Percentiles rank a stretch among this genome's conserved stretches.
Conservation (phyloP, 2,329 filamentous ascomycete genomes). For the Claviceps pazoutovae region DNA sequence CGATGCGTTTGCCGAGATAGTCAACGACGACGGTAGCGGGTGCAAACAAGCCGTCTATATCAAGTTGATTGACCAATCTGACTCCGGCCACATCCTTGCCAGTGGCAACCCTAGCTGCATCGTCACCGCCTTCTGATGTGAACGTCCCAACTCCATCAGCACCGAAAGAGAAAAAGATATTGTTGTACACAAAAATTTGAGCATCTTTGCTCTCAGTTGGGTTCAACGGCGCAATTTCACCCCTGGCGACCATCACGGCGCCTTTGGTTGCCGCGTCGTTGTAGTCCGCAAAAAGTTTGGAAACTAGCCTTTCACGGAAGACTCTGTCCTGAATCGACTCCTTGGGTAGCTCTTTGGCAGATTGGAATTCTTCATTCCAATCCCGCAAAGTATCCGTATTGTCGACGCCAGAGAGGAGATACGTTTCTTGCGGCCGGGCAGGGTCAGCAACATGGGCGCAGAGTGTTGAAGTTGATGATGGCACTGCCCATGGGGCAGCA, state of each 20-base stretch:
- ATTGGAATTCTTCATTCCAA: slow-evolving; percentile 99
- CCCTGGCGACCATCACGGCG: slow-evolving; percentile 79
- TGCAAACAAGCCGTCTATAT: slow-evolving; percentile 87
- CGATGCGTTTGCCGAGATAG: slow-evolving; percentile 91
- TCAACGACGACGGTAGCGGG: slow-evolving; percentile 94
- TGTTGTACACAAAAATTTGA: slow-evolving; percentile 99
- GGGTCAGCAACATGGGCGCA: slow-evolving; percentile 68
- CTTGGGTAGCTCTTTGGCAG: slow-evolving; percentile 83
- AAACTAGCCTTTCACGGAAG: slow-evolving; percentile 84
- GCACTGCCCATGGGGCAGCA: slow-evolving; percentile 81
- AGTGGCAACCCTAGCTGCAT: slow-evolving; percentile 88
- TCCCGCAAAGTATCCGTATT: slow-evolving; percentile 89
- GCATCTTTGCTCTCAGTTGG: slow-evolving; percentile 86
- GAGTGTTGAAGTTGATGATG: slow-evolving; percentile 47
- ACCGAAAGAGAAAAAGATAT: slow-evolving; percentile 98
- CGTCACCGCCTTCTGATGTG: slow-evolving; percentile 88
- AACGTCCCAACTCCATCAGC: slow-evolving; percentile 97
- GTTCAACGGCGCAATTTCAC: slow-evolving; percentile 86
- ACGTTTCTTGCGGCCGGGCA: slow-evolving; percentile 84
- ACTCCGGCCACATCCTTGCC: slow-evolving; percentile 95
- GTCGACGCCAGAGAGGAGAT: slow-evolving; percentile 77
- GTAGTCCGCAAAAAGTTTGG: slow-evolving; percentile 95
- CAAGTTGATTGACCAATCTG: slow-evolving; percentile 88
- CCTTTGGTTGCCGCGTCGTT: slow-evolving; percentile 89
- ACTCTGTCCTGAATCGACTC: slow-evolving; percentile 91